Evolutionary conservation across 805 yeast species (phyloP).

Genomic region (Kodamaea kakaduensis): DNA sequence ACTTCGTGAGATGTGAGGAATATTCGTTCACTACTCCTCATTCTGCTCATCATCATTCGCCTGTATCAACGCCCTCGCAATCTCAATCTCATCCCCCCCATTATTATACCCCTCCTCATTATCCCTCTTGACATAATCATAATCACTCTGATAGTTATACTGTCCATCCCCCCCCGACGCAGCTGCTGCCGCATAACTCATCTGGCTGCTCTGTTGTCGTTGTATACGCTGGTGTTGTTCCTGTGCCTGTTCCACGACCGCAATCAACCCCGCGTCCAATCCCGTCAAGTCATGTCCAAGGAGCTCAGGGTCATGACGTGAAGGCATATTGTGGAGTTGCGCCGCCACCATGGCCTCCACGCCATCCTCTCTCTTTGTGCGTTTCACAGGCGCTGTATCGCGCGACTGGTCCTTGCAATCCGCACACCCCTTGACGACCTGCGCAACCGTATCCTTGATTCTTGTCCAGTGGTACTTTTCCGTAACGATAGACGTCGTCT

Average conservation of each 20-base stretch:
- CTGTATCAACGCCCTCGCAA: constrained; percentile 62
- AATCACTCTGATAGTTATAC: constrained; percentile 16
- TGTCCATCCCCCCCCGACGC: constrained; percentile 27
- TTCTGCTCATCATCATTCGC: constrained; percentile 42
- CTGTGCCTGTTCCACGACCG: constrained; percentile 60
- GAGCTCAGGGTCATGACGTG: constrained; percentile 28
- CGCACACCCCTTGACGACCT: constrained; percentile 70
- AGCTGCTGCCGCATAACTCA: constrained; percentile 32
- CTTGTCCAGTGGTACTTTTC: constrained; percentile 89
- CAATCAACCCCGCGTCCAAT: constrained; percentile 47
- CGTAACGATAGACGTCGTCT: constrained; percentile 71
- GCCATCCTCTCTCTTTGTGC: constrained; percentile 21
- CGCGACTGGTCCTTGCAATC: constrained; percentile 58
- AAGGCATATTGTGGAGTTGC: constrained; percentile 22
- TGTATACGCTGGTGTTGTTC: constrained; percentile 26
- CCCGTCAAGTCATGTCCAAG: constrained; percentile 40
- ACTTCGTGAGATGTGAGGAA: not conserved
- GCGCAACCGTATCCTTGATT: constrained; percentile 80
- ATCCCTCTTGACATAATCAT: constrained; percentile 12
- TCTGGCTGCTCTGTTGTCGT: constrained; percentile 18
- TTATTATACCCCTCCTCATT: constrained; percentile 29
- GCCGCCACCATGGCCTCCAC: constrained; percentile 36
- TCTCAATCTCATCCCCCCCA: constrained; percentile 55
- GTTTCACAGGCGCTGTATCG: constrained; percentile 16
- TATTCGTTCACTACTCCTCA: not conserved